These are phyloP conservation scores for Cordyceps fumosorosea DNA, from an alignment of 2,329 filamentous ascomycete genomes.

Conservation along the genomic window DNA sequence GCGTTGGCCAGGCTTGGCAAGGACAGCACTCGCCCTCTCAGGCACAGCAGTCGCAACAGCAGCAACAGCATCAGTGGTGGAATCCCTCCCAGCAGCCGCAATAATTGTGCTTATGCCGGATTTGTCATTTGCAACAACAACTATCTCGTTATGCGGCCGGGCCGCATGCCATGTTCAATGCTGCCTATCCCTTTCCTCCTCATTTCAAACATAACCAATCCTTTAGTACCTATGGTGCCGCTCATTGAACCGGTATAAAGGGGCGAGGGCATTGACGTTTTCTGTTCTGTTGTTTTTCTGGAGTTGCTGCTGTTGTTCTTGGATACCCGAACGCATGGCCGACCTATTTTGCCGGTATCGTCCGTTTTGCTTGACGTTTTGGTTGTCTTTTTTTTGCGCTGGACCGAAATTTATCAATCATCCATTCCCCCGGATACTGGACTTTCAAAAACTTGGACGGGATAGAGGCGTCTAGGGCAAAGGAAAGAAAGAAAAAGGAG, in stretches of 20 bases:
- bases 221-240: neutral
- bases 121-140: neutral
- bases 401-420: neutral
- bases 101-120: slow-evolving; percentile 4
- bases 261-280: neutral
- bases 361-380: neutral
- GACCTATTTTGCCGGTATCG: slow-evolving; percentile 15
- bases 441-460: slow-evolving; percentile 19
- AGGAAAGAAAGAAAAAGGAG: slow-evolving; percentile 7
- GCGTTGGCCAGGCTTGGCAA: slow-evolving; percentile 45
- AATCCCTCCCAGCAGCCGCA: slow-evolving; percentile 14
- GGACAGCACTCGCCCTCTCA: slow-evolving; percentile 55
- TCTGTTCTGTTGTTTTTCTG: slow-evolving; percentile 16
- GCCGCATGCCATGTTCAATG: neutral
- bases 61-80: slow-evolving; percentile 14
- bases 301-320: slow-evolving; percentile 24
- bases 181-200: neutral
- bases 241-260: neutral
- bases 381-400: neutral
- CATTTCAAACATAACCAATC: neutral
- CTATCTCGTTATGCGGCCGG: neutral
- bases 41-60: slow-evolving; percentile 8
- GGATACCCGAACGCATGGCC: slow-evolving; percentile 28
- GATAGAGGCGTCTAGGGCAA: slow-evolving; percentile 33
- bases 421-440: slow-evolving; percentile 11